Evolutionary conservation across 148 eudicot genomes (phyloP).

Genomic region (Talinum fruticosum): DNA sequence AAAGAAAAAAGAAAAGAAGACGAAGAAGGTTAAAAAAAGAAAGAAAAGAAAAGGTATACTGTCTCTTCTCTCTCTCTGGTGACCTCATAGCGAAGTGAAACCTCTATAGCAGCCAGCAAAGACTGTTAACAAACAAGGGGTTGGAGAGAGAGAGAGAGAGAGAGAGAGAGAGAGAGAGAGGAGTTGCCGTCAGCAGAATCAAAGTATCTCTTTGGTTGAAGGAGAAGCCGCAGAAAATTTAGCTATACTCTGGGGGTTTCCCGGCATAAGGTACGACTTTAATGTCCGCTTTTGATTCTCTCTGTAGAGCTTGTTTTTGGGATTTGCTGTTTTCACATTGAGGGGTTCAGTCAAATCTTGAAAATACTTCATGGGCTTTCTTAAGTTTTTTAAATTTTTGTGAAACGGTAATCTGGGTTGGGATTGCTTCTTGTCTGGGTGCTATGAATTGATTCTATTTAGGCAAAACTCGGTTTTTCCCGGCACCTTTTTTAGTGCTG

Average conservation of each 20-base stretch:
- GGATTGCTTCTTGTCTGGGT: slow-evolving; percentile 7
- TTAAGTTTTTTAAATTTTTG: slow-evolving; percentile 4
- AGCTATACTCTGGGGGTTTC: background rate
- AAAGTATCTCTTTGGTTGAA: slow-evolving; percentile 30
- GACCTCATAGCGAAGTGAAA: slow-evolving; percentile 12
- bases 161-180: background rate
- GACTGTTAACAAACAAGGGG: slow-evolving; percentile 14
- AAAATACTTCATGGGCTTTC: slow-evolving; percentile 3
- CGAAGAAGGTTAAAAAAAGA: background rate
- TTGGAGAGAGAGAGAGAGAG: background rate
- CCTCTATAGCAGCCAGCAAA: background rate
- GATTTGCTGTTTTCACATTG: background rate
- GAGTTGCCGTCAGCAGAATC: slow-evolving; percentile 30
- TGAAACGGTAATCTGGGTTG: slow-evolving; percentile 18
- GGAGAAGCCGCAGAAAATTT: slow-evolving; percentile 11
- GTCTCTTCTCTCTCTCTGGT: background rate
- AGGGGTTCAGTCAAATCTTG: slow-evolving; percentile 26
- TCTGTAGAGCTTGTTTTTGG: background rate
- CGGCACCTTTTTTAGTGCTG: background rate
- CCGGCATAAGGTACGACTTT: slow-evolving; percentile 20
- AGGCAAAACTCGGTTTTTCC: background rate
- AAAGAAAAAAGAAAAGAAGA: background rate
- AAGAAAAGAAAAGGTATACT: background rate
- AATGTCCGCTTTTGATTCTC: background rate
- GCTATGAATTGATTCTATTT: background rate